Base-by-base conservation (phyloP, 176 grass and related monocot species). In the Pontederia crassipes region DNA sequence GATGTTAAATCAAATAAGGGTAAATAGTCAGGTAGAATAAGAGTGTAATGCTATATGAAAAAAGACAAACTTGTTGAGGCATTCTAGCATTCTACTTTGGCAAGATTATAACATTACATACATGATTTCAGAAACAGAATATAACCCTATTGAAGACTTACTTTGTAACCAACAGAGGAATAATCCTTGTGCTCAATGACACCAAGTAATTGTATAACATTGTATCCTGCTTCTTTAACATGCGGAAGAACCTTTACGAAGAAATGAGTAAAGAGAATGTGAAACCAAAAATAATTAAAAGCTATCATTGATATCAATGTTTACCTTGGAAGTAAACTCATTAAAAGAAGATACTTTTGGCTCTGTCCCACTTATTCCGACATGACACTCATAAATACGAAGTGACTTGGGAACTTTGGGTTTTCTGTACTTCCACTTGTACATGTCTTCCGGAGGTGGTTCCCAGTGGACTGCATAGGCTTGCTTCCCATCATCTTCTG, bases 391-490 rank as follows among this genome's bases (percentile, higher is more conserved):
- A 56, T 96, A 96, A 77, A 96, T 96, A 78, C 80, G 80, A 74
- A 90, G 86, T 49, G 91, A 87, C 79, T 96, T 90, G 57, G 48
- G 62, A 57, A 84, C 46, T 77, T 87, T 87, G 8, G 91, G 86
- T 17, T 66, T 70, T 64, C 58, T 75, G 74, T 79, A 78, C 66
- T 55, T 96, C 91, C 91, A 96, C 55, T 83, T 82, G 54, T 87
- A 90, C 62, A 87, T 75, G 74, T 96, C 80, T 81, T 82, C 75
- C 59, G 86, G 83, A 77, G 86, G 80, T 63, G 86, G 91, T 56
- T 96, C 91, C 91, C 86, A 96, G n/a, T 96, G 71, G 63, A 96
- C 83, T 48, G 91, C 91, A 78, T 77, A 96, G 8, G 91, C 73
- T 64, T 87, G 74, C 35, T 80, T 85, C 65, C 80, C 86, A 75